These are phyloP conservation scores for Asterochloris sp. DNA, from an alignment of 139 green algal genomes.

Conservation along the genomic window DNA sequence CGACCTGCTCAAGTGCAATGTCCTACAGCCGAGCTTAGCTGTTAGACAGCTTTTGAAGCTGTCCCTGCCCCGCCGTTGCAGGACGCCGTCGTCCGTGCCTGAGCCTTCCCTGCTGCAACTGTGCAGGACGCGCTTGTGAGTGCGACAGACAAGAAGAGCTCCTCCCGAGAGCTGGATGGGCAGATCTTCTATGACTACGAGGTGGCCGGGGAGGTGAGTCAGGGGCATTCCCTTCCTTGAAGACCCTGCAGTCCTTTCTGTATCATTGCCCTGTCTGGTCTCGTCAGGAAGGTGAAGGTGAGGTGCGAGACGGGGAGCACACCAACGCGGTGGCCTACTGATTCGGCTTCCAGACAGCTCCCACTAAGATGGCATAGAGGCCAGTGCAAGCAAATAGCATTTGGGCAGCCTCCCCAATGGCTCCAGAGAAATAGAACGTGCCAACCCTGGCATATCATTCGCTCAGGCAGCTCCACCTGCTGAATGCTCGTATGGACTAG, in stretches of 20 bases:
- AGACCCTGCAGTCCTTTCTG: no score
- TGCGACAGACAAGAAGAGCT: constrained; percentile 30
- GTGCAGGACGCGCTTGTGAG: constrained; percentile 49
- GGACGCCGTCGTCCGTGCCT: not conserved
- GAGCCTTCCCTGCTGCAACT: not conserved
- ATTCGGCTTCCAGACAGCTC: not conserved
- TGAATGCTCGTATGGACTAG: not conserved
- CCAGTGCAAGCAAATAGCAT: not conserved
- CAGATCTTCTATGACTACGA: constrained; percentile 76
- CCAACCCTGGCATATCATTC: not conserved
- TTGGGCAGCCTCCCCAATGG: not conserved
- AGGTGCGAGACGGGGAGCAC: not conserved
- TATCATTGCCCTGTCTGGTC: no score
- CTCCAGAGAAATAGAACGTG: not conserved
- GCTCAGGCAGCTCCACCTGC: not conserved
- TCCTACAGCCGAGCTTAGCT: no score
- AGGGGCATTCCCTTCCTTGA: not conserved
- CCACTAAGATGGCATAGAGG: not conserved
- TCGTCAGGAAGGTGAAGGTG: no score
- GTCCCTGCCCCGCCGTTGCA: not conserved
- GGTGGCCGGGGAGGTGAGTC: constrained; percentile 55
- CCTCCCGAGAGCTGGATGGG: constrained; percentile 48
- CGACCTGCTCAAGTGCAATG: no score
- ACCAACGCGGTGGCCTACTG: not conserved
- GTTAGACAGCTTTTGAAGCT: not conserved